Evolutionary conservation across 177 flowering plant species (phyloP), one percentile per base, ranked within the genome.

Genomic region (Vitis hybrid): DNA sequence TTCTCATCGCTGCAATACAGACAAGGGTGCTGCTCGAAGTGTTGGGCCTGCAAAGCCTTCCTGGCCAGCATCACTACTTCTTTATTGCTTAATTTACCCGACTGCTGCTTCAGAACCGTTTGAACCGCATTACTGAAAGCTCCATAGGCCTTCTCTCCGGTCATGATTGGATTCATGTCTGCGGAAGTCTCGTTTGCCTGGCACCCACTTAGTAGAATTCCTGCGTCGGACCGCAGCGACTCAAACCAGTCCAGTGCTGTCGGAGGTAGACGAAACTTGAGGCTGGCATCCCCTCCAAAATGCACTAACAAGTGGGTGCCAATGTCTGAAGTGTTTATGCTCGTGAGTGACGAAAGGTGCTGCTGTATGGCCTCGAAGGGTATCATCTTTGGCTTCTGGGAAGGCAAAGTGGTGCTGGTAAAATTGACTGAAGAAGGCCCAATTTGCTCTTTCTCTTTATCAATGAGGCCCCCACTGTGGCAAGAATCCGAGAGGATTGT

Each of bases 391-490:
- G 66, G 52, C 60, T 62, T 71, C 15, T 51, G 6, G 17, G 38
- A 18, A 18, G n/a, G 9, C 7, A 5, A 7, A 2, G 49, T 44
- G 62, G 33, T 47, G 15, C 13, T 18, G 28, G 19, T 15, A 22
- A 58, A 49, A 1, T 18, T 11, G 33, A 18, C 15, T 1, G 77
- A 44, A 14, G 80, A 60, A 1, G 95, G 96, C 13, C 98, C 98
- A 5, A 93, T 85, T 69, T 93, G 96, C 74, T 91, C 92, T 52
- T 85, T 93, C 75, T 90, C 97, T 67, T 89, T 87, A 87, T 90
- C 92, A 8, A 91, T 90, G 14, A 93, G 90, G 63, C 98, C 98
- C 1, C 97, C 98, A 33, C 98, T 91, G 72, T 91, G 93, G 81
- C 97, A 93, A 0, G 97, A 93, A 68, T 93, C 95, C 3, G 98